phyloP scores from a whole-genome alignment of 2,329 filamentous ascomycete species.

The Chaetomiaceae sp. region DNA sequence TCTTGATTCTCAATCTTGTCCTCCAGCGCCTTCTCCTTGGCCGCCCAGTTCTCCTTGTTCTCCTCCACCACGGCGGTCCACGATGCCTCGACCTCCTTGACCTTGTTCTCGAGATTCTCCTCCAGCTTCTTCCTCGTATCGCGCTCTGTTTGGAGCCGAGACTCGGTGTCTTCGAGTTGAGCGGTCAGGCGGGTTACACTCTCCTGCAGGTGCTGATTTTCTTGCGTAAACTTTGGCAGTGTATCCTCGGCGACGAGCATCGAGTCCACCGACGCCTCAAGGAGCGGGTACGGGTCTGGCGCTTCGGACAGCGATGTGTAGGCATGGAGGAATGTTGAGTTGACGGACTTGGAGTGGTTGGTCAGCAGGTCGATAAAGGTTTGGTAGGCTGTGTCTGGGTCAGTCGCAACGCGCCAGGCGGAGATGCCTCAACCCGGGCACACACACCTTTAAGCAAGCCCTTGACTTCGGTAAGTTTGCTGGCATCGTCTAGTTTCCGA shows the following conservation, averaged over 20 bases:
- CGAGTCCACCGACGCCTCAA: conserved; percentile 94
- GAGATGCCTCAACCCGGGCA: neutral
- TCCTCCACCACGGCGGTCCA: conserved; percentile 89
- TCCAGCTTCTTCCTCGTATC: conserved; percentile 70
- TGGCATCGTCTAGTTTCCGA: conserved; percentile 82
- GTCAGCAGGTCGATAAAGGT: conserved; percentile 94
- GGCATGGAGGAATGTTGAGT: conserved; percentile 85
- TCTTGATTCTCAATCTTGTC: conserved; percentile 96
- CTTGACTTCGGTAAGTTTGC: conserved; percentile 86
- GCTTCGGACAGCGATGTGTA: conserved; percentile 94
- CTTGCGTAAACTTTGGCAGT: conserved; percentile 79
- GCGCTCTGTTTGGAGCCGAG: conserved; percentile 73
- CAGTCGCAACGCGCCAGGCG: conserved; percentile 13
- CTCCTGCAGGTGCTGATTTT: conserved; percentile 82
- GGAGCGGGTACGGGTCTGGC: conserved; percentile 90
- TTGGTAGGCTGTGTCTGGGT: conserved; percentile 69
- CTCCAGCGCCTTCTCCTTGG: conserved; percentile 82
- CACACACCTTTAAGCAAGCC: conserved; percentile 71
- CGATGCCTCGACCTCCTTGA: conserved; percentile 84
- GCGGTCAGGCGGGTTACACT: conserved; percentile 69
- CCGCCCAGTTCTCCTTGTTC: conserved; percentile 93
- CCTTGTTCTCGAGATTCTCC: conserved; percentile 68
- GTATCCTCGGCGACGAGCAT: conserved; percentile 90
- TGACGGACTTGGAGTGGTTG: conserved; percentile 91
- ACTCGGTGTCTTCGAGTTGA: conserved; percentile 80